Evolutionary conservation across 371 early-diverging fungal genomes (phyloP).

Genomic region (Chytridiales sp.): DNA sequence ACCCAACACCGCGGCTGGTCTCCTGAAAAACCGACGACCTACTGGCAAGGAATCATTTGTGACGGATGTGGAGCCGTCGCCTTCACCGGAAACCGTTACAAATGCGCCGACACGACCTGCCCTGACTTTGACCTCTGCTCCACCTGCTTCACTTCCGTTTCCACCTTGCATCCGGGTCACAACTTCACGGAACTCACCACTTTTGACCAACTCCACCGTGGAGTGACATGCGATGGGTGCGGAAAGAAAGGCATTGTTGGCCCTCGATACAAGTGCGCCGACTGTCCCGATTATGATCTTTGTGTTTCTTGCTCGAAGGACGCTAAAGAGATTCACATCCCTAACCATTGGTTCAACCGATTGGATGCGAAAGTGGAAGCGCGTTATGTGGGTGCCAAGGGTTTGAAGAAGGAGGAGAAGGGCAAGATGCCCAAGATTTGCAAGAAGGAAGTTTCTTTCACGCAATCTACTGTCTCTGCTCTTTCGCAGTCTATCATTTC

Average conservation of each 20-base stretch:
- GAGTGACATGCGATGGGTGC: slow-evolving; percentile 27
- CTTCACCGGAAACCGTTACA: slow-evolving; percentile 22
- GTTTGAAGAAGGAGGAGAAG: too few relatives aligned
- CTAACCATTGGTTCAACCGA: slow-evolving; percentile 30
- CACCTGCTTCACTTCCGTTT: slow-evolving; percentile 15
- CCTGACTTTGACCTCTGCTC: slow-evolving; percentile 28
- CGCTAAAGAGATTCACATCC: slow-evolving; percentile 10
- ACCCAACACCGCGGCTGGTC: not conserved
- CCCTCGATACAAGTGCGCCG: slow-evolving; percentile 27
- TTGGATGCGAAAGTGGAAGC: slow-evolving; percentile 6
- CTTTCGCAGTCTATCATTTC: too few relatives aligned
- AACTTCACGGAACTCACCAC: slow-evolving; percentile 14
- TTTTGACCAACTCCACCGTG: slow-evolving; percentile 22
- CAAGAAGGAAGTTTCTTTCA: too few relatives aligned
- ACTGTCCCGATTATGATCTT: slow-evolving; percentile 32
- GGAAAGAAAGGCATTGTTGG: slow-evolving; percentile 22
- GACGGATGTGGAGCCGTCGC: slow-evolving; percentile 14
- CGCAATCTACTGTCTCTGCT: too few relatives aligned
- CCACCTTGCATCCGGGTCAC: slow-evolving; percentile 1
- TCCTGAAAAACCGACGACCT: not conserved
- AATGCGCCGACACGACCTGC: slow-evolving; percentile 22
- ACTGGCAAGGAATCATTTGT: slow-evolving; percentile 20
- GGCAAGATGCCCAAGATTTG: too few relatives aligned
- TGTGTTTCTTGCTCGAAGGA: slow-evolving; percentile 17
- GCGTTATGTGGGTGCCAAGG: too few relatives aligned